Evolutionary conservation across 2,329 filamentous ascomycete genomes (phyloP), one percentile per base, ranked within the genome.

Genomic region (Colletotrichum higginsianum): DNA sequence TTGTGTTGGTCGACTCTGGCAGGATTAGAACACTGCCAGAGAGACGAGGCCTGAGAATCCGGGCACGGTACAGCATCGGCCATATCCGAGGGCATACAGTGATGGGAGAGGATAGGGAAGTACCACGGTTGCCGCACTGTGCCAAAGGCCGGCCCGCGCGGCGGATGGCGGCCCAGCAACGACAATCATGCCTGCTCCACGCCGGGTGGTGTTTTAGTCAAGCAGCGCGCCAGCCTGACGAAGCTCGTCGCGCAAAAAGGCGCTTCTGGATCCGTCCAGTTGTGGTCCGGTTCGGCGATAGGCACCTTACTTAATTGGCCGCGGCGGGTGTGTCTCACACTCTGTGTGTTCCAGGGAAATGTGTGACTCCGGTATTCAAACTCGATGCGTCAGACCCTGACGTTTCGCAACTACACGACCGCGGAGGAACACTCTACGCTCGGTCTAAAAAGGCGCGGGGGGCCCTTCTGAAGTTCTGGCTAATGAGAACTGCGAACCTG

Each of bases 241-340:
- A 67, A 63, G 60, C 53, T 46, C 58, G 58, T 72, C 66, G 58
- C 69, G 52, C 52, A 69, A 69, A 69, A 72, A 69, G 64, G 65
- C 58, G 65, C 65, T 72, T 72, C 65, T 72, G 69, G 68, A 64
- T 64, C 68, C 68, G 65, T 63, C 68, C 68, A 53, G 61, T 72
- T 70, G 66, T 71, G 73, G 73, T 73, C 71, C 73, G 71, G 71
- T 73, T 73, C 73, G 71, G 73, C 66, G 62, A 71, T 70, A 72
- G 67, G 62, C 62, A 73, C 58, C 53, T 18, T 52, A 56, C 62
- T 66, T 71, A 47, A 74, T 73, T 74, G 73, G 73, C 55, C 60
- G 56, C 55, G 58, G 60, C 35, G 26, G 30, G 55, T 71, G 64
- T 67, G 66, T 72, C 73, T 73, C 73, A 74, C 66, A 74, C 73